Base-by-base conservation (phyloP, 352 stramenopile species). In the Phytophthora kernoviae region DNA sequence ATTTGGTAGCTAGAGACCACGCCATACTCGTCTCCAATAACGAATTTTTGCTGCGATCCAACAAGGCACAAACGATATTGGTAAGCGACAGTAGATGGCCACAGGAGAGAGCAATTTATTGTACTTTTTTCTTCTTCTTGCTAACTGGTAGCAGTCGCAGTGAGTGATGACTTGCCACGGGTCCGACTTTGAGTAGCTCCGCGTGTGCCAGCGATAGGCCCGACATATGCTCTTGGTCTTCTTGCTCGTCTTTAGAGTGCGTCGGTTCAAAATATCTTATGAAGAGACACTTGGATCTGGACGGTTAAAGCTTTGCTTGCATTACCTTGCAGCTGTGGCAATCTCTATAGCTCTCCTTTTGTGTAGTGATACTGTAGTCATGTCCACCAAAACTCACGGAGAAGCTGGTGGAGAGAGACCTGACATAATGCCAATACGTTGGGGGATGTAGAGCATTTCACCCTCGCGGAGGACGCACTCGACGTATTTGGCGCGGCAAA, bases 371-470 rank as follows among this genome's bases (percentile, higher is more conserved):
- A n/a, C n/a, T 33, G 15, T 2, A 7, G 1, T 36, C 72, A 76
- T 17, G 68, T 54, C 85, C 85, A 94, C 84, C 86, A 94, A 30
- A 94, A 49, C 82, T 93, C 42, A 93, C 86, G 0, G 86, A 94
- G 54, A 92, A 93, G 54, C 86, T 94, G 33, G 75, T 81, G 21
- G 59, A 81, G 17, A 93, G 73, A n/a, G 85, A 94, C 18, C 73
- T 74, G 32, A 97, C 85, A 57, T 87, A 96, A 54, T 97, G 90
- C 90, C 90, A 97, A 39, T 88, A 90, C n/a, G 73, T 66, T 8
- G 84, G 83, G 90, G 90, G 54, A 97, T 95, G 66, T 92, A 97
- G 5, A 97, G 72, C 72, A 93, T 96, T 36, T 94, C 73, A 8
- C 87, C 87, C 43, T 80, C 77, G 26, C 58, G 51, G 17, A 93